Conservation (phyloP, 1,139 yeast genomes). For the Suhomyces maxii region DNA sequence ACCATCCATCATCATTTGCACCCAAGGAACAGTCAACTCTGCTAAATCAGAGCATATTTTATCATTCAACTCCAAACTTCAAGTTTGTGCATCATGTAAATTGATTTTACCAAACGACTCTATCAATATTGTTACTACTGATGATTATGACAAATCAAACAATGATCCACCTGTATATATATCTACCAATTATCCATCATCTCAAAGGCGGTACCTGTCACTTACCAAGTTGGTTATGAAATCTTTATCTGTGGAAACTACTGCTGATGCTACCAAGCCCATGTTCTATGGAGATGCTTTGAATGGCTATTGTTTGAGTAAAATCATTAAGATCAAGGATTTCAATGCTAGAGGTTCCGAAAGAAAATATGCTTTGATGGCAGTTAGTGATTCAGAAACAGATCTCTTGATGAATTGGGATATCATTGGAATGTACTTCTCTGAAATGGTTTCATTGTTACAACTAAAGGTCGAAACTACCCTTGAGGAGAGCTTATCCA, state of each 20-base stretch:
- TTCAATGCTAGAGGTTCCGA: slow-evolving; percentile 77
- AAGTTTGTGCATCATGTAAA: slow-evolving; percentile 61
- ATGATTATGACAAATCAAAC: not conserved
- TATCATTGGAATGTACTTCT: slow-evolving; percentile 50
- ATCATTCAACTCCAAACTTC: slow-evolving; percentile 34
- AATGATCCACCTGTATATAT: slow-evolving; percentile 16
- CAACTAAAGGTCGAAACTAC: slow-evolving; percentile 39
- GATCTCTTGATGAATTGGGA: slow-evolving; percentile 60
- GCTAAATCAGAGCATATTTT: slow-evolving; percentile 26
- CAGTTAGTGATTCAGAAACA: slow-evolving; percentile 59
- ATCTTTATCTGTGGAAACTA: slow-evolving; percentile 71
- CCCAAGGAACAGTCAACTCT: slow-evolving; percentile 47
- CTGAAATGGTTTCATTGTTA: slow-evolving; percentile 50
- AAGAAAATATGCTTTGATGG: slow-evolving; percentile 66
- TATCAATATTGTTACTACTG: slow-evolving; percentile 26
- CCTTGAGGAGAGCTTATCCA: slow-evolving; percentile 4
- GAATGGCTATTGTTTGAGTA: slow-evolving; percentile 66
- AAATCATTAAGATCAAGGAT: slow-evolving; percentile 69
- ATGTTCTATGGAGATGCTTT: slow-evolving; percentile 68
- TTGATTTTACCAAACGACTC: slow-evolving; percentile 45
- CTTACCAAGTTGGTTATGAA: slow-evolving; percentile 62
- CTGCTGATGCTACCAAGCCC: slow-evolving; percentile 65
- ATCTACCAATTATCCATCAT: slow-evolving; percentile 67
- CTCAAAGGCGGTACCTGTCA: slow-evolving; percentile 52
- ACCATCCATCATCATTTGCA: slow-evolving; percentile 72